Conservation (phyloP, 257 asterid genomes). For the Leonotis leonurus region DNA sequence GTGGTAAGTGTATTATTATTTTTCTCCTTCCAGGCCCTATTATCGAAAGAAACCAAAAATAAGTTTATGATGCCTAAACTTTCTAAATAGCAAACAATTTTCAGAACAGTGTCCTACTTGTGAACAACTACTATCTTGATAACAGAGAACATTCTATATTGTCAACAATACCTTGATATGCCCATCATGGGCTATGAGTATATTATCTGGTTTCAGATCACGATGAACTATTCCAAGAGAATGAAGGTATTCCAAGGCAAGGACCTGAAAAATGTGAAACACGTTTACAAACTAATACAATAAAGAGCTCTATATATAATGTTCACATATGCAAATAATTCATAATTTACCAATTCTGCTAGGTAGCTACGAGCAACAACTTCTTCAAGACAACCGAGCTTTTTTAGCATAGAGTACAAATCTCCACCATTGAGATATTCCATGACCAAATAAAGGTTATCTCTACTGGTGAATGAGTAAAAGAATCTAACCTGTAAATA, state of each 20-base stretch:
- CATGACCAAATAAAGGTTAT: conserved; percentile 92
- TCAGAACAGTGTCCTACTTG: neutral
- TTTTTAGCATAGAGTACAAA: conserved; percentile 72
- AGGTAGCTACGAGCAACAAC: conserved; percentile 72
- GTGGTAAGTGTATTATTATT: neutral
- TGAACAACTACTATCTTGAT: conserved; percentile 1
- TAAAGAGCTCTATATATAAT: too few species aligned
- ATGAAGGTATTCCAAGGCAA: conserved; percentile 95
- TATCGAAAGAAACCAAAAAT: neutral
- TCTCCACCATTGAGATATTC: conserved; percentile 98
- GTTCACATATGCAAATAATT: conserved; percentile 4
- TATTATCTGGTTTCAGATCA: conserved; percentile 95
- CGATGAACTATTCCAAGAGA: conserved; percentile 94
- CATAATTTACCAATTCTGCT: conserved; percentile 73
- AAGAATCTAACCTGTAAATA: conserved; percentile 77
- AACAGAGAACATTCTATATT: conserved; percentile 5
- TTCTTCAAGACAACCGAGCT: conserved; percentile 84
- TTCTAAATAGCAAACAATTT: too few species aligned
- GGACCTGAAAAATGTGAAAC: conserved; percentile 52
- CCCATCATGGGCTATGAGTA: conserved; percentile 89
- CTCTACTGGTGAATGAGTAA: conserved; percentile 89
- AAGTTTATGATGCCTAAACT: neutral
- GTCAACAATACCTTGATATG: conserved; percentile 70
- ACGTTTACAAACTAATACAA: conserved; percentile 18
- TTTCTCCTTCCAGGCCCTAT: neutral